These are phyloP conservation scores for Plasmodium knowlesi DNA, from an alignment of 169 alveolate species.

Conservation along the genomic window DNA sequence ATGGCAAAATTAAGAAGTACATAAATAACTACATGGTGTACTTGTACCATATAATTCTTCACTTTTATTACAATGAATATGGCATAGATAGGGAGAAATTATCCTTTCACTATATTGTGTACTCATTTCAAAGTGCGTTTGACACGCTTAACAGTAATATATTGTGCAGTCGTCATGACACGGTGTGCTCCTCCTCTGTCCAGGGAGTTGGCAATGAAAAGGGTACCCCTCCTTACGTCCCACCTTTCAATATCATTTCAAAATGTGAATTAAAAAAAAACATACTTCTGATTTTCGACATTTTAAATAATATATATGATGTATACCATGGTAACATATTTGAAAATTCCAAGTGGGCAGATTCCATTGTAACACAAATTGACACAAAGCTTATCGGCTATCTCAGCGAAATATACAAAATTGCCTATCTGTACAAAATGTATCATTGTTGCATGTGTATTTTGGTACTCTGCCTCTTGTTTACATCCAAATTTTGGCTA, in stretches of 20 bases:
- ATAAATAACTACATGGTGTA: constrained; percentile 23
- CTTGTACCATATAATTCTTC: constrained; percentile 15
- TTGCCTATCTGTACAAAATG: constrained; percentile 33
- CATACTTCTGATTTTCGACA: constrained; percentile 48
- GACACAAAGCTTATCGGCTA: constrained; percentile 52
- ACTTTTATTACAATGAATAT: constrained; percentile 47
- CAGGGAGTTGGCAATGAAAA: neutral
- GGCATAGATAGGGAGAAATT: constrained; percentile 20
- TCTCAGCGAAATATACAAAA: constrained; percentile 71
- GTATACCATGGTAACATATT: constrained; percentile 33
- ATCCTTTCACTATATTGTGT: constrained; percentile 27
- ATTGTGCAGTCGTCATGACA: neutral
- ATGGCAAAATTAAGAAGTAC: constrained; percentile 38
- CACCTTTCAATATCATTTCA: constrained; percentile 3
- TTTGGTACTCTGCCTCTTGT: constrained; percentile 35
- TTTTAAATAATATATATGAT: constrained; percentile 56
- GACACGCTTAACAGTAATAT: constrained; percentile 11
- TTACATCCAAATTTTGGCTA: constrained; percentile 51
- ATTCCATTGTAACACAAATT: constrained; percentile 16
- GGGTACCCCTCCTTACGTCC: neutral
- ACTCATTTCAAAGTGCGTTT: constrained; percentile 25
- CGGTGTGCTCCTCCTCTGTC: neutral
- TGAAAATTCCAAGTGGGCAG: neutral
- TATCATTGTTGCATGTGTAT: constrained; percentile 26
- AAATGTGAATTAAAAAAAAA: constrained; percentile 25